These are phyloP conservation scores for Spizellomyces sp. DNA, from an alignment of 192 early-diverging fungal genomes.

Conservation along the genomic window DNA sequence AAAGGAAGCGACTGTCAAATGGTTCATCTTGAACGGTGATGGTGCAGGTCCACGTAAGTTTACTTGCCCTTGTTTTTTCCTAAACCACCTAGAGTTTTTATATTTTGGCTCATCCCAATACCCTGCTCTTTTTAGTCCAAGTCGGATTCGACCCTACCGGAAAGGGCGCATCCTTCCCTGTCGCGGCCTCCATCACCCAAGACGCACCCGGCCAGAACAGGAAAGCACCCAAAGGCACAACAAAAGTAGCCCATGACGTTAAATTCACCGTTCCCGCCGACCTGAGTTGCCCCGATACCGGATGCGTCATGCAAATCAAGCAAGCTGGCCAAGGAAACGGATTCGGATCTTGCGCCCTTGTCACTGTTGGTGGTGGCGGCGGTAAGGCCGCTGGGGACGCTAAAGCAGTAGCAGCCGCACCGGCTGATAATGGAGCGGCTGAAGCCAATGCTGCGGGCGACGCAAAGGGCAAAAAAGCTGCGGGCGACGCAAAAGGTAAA, in stretches of 20 bases:
- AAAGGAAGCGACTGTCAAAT: conserved; percentile 13
- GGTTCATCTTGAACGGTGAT: conserved; percentile 30
- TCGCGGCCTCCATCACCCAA: neutral
- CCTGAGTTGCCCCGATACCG: conserved; percentile 15
- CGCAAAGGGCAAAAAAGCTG: neutral
- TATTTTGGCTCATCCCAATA: neutral
- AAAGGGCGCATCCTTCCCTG: conserved; percentile 12
- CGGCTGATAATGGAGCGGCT: neutral
- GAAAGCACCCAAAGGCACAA: conserved; percentile 16
- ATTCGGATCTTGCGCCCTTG: conserved; percentile 21
- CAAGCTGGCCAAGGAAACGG: conserved; percentile 12
- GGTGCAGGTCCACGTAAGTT: conserved; percentile 17
- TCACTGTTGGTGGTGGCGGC: conserved; percentile 3
- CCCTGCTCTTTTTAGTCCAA: neutral
- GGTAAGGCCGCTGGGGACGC: neutral
- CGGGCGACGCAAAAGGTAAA: neutral
- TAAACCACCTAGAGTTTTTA: neutral
- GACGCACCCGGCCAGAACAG: conserved; percentile 18
- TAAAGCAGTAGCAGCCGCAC: conserved; percentile 7
- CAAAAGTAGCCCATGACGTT: conserved; percentile 5
- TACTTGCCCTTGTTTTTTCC: neutral
- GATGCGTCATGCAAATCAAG: conserved; percentile 25
- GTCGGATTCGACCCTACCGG: conserved; percentile 25
- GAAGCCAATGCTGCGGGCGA: neutral
- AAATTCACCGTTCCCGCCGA: conserved; percentile 29